Conservation (phyloP, 2,329 filamentous ascomycete genomes). For the Blastomyces parvus region DNA sequence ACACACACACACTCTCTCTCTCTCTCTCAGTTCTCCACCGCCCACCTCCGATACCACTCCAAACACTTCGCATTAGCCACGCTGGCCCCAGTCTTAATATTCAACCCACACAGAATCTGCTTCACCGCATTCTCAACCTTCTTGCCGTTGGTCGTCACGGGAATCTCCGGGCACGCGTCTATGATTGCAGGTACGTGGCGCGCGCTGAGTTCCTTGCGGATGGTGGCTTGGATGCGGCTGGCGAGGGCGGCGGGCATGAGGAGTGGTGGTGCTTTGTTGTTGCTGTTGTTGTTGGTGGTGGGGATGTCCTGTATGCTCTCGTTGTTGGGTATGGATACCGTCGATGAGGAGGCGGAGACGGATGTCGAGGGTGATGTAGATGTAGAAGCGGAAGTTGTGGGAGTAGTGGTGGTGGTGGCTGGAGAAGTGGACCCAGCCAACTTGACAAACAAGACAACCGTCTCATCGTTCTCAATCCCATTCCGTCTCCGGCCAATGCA, state of each 20-base stretch:
- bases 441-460: constrained; percentile 79
- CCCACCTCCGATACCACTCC: constrained; percentile 80
- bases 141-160: constrained; percentile 88
- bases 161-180: constrained; percentile 76
- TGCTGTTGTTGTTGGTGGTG: not conserved
- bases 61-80: constrained; percentile 87
- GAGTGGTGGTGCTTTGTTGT: constrained; percentile 32
- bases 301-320: not conserved
- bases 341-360: constrained; percentile 4
- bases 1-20: not conserved
- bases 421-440: constrained; percentile 41
- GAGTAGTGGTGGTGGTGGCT: not conserved
- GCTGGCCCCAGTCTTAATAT: constrained; percentile 80
- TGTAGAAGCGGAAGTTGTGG: constrained; percentile 10
- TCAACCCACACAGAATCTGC: constrained; percentile 81
- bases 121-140: constrained; percentile 97
- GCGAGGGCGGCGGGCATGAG: constrained; percentile 53
- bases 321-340: constrained; percentile 12
- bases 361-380: not conserved
- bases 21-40: constrained; percentile 39
- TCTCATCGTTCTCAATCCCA: constrained; percentile 66
- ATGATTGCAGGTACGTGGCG: constrained; percentile 81
- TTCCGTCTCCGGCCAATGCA: constrained; percentile 70
- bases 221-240: constrained; percentile 53
- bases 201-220: constrained; percentile 72